Base-by-base conservation (phyloP, 1,284 basidiomycete species). In the Gomphus sp. region DNA sequence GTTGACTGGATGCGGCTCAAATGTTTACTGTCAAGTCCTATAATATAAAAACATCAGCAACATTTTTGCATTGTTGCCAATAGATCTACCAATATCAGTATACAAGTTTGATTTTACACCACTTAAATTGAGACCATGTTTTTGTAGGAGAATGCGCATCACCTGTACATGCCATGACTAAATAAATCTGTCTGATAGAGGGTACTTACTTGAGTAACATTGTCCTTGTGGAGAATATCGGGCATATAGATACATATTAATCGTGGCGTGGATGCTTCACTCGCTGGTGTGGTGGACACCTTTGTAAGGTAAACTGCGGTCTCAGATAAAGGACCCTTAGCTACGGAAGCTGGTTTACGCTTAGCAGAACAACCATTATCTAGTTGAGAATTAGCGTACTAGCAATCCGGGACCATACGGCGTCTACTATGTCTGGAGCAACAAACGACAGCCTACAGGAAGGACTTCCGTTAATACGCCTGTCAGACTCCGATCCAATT, bases 11-110 rank as follows among this genome's bases (percentile, higher is more conserved):
- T 77, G 2, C 86, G 84, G 67, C 84, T 87, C 1, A 81, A 67
- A 65, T 89, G 87, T 65, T 89, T 89, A 69, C 85, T 87, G 63
- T 88, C 84, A 56, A 89, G 71, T 4, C 83, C 85, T 85, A 59
- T 25, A 49, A 28, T 53, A 22, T 14, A 43, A 34, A n/a, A 14
- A 31, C 47, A 47, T 59, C 2, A 41, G 18, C 51, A n/a, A 18
- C 18, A 47, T 14, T 44, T 51, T 28, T 37, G 28, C n/a, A n/a
- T 18, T 7, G 11, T 45, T 14, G 41, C 43, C 14, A 28, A 59
- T 47, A 37, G 22, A 12, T 43, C 14, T 66, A 82, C 84, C 82
- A 59, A 86, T 78, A 0, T 64, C 51, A 3, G 86, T 87, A 65
- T 87, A 88, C 50, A 89, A 65, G 65, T 87, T 74, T 5, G 84